Evolutionary conservation across 2,329 filamentous ascomycete genomes (phyloP).

Genomic region (Ceratocystis variospora): DNA sequence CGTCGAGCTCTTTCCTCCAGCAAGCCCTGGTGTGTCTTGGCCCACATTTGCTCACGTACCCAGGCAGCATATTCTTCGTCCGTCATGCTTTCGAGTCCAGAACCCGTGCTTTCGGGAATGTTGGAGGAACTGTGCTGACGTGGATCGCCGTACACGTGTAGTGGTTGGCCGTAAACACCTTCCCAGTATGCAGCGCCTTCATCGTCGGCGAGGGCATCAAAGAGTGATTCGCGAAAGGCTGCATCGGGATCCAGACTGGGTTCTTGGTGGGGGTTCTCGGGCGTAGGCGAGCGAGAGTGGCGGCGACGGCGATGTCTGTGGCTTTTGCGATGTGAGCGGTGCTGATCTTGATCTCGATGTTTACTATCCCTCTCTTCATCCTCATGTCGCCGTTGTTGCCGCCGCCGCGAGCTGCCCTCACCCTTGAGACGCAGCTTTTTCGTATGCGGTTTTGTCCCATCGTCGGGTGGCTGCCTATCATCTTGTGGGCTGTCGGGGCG

Average conservation of each 20-base stretch:
- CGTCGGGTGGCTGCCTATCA: not conserved
- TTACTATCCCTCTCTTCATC: slow-evolving; percentile 19
- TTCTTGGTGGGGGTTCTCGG: slow-evolving; percentile 34
- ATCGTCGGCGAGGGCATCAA: slow-evolving; percentile 93
- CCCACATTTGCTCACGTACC: slow-evolving; percentile 86
- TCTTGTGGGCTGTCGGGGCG: no score
- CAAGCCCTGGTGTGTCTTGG: slow-evolving; percentile 76
- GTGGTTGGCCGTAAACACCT: slow-evolving; percentile 86
- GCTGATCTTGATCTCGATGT: slow-evolving; percentile 17
- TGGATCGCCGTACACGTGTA: slow-evolving; percentile 55
- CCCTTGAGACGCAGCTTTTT: slow-evolving; percentile 13
- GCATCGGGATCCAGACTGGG: slow-evolving; percentile 49
- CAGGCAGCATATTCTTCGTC: slow-evolving; percentile 85
- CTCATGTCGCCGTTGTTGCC: slow-evolving; percentile 23
- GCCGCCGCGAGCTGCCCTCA: slow-evolving; percentile 14
- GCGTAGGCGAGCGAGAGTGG: slow-evolving; percentile 33
- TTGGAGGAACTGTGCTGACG: slow-evolving; percentile 18
- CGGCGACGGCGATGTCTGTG: slow-evolving; percentile 21
- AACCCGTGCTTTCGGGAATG: slow-evolving; percentile 21
- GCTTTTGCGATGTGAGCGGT: slow-evolving; percentile 14
- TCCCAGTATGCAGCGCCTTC: slow-evolving; percentile 95
- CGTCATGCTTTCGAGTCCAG: slow-evolving; percentile 66
- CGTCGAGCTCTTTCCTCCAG: slow-evolving; percentile 58
- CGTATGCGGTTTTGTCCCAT: not conserved
- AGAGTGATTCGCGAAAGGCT: slow-evolving; percentile 85